Evolutionary conservation across 257 asterid genomes (phyloP), one percentile per base, ranked within the genome.

Genomic region (Nemophila menziesii): DNA sequence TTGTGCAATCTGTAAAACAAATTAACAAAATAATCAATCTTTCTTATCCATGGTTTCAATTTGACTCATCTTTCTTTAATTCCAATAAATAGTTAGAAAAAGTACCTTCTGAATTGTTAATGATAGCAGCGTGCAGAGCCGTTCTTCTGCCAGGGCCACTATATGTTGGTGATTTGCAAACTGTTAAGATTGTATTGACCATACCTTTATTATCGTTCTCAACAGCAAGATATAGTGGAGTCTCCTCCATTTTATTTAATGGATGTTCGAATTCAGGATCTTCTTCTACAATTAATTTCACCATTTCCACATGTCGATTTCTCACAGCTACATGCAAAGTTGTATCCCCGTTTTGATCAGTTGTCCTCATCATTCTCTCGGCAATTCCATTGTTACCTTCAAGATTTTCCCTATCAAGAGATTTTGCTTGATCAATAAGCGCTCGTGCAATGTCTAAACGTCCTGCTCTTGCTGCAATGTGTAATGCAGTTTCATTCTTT

Each of bases 71-170:
- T n/a, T n/a, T n/a, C n/a, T n/a, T n/a, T n/a, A n/a, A n/a, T n/a
- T n/a, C n/a, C n/a, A n/a, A n/a, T n/a, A 24, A 24, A 24, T 24
- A 9, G 6, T 9, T 9, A 29, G 36, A 29, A 29, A 13, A 29
- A 5, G 9, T 29, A 39, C 43, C 43, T 39, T n/a, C 20, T 8
- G 20, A 39, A 15, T 39, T 11, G 10, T 3, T 7, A 2, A n/a
- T 8, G 10, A 14, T 14, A 0, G 65, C 65, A 5, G 65, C 65
- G 13, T 58, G 65, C 45, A 39, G 12, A 7, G 51, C 51, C 4
- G 41, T 52, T 53, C 42, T 27, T 7, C 11, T n/a, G 9, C 2
- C 12, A 12, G 61, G 56, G 4, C 66, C 66, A 15, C 0, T 8
- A 17, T 8, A 20, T 14, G 38, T 12, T 39, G 43, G 43, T 1